These are phyloP conservation scores for Kappamyces sp. DNA, from an alignment of 192 early-diverging fungal species.

Conservation along the genomic window DNA sequence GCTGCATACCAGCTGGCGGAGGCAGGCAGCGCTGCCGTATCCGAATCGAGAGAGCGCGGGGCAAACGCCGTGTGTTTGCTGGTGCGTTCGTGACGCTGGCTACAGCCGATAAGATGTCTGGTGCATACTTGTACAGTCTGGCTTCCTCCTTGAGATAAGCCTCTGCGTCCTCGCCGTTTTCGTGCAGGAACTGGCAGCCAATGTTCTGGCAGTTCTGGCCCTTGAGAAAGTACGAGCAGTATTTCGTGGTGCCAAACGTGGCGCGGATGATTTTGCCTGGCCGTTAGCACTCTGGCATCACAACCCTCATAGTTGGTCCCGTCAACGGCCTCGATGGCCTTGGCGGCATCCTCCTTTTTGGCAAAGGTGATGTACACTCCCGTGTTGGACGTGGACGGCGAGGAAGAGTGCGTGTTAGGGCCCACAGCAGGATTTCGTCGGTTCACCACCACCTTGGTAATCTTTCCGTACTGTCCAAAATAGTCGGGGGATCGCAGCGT, in stretches of 20 bases:
- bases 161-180: constrained; percentile 60
- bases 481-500: constrained; percentile 80
- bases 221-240: constrained; percentile 93
- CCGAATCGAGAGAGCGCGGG: no score
- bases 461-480: constrained; percentile 98
- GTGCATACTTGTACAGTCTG: constrained; percentile 49
- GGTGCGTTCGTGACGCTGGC: constrained; percentile 39
- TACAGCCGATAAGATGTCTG: constrained; percentile 87
- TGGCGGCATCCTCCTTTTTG: constrained; percentile 85
- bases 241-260: constrained; percentile 96
- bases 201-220: constrained; percentile 88
- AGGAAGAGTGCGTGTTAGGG: constrained; percentile 41
- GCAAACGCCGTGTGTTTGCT: constrained; percentile 21
- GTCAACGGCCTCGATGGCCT: constrained; percentile 91
- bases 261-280: constrained; percentile 47
- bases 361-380: constrained; percentile 93
- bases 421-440: constrained; percentile 51
- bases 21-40: constrained; percentile 28
- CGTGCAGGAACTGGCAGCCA: constrained; percentile 93
- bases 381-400: constrained; percentile 25
- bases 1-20: constrained; percentile 39
- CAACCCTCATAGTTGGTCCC: constrained; percentile 60
- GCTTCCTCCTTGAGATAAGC: constrained; percentile 25
- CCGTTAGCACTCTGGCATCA: constrained; percentile 82
- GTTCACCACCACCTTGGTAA: constrained; percentile 89